A percentile compares a stretch with the other conserved stretches of the same genome.
These are phyloP conservation scores for Aeschynomene evenia DNA, from an alignment of 306 rosid genomes.

Conservation along the genomic window DNA sequence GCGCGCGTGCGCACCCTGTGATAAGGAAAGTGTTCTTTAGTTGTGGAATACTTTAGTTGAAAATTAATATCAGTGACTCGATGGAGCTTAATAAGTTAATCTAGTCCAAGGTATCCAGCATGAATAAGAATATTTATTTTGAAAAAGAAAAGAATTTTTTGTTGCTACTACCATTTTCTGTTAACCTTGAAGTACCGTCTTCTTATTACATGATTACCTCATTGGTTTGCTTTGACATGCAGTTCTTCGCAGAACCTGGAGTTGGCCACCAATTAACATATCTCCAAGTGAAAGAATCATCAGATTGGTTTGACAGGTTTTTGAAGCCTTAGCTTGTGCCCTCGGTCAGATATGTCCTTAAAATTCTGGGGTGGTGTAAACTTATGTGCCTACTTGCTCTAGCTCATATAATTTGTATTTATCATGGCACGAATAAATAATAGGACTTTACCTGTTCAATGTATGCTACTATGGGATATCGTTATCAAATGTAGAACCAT, in stretches of 20 bases:
- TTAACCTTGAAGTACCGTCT: not conserved
- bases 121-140: not conserved
- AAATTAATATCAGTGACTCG: not conserved
- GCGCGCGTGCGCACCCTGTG: no score
- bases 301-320: constrained; percentile 77
- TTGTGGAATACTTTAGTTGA: no score
- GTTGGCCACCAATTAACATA: constrained; percentile 57
- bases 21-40: no score
- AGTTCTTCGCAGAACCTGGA: constrained; percentile 63
- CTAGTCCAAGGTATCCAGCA: not conserved
- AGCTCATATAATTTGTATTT: not conserved
- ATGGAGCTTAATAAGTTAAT: not conserved
- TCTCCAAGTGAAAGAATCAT: constrained; percentile 59
- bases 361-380: not conserved
- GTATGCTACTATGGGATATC: not conserved
- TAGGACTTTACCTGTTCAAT: not conserved
- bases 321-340: constrained; percentile 36
- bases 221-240: constrained; percentile 31
- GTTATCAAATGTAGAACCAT: not conserved
- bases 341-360: not conserved
- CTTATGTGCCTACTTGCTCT: not conserved
- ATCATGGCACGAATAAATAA: not conserved
- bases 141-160: not conserved
- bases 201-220: not conserved
- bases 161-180: not conserved